Base-by-base conservation (phyloP, 2,329 filamentous ascomycete genomes). In the Fusarium duplospermum region DNA sequence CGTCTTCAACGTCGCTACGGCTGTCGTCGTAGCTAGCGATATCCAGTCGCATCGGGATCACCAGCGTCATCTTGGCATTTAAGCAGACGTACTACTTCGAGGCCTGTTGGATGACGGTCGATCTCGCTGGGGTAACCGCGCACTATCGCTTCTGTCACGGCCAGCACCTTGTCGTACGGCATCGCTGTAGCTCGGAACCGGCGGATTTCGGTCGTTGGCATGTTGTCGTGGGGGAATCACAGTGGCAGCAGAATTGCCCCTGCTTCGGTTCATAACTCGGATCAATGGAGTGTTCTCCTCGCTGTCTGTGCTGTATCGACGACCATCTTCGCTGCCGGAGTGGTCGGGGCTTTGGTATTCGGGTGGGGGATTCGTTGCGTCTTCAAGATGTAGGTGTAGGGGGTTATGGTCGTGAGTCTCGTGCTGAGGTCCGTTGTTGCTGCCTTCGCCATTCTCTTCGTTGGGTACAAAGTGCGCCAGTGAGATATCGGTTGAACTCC, bases 401-500 rank as follows among this genome's bases (percentile, higher is more conserved):
- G 82, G 82, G 36, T 84, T 84, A 57, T 84, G 80, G 66, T 85
- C 79, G 62, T 81, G 78, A 1, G 69, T 76, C 45, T 80, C 74
- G 38, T 77, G 70, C 9, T 79, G 74, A 63, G 65, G 69, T 59
- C 72, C 67, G 63, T 70, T 76, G 76, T 66, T 70, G 80, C 84
- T 73, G 76, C 79, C 83, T 66, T 95, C 94, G 79, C 94, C 94
- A n/a, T 87, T 89, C 65, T 91, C 89, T 75, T 95, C 92, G 71
- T 84, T 87, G 4, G 89, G 93, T 52, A 94, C 92, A 62, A 98
- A 88, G 78, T 96, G 94, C 31, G 95, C 94, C 57, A 99, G 89
- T 10, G 95, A 98, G 75, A 99, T 99, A 82, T 98, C 96, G 13
- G 96, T 98, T 10, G 96, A 95, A 79, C 94, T 97, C 76, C 96